Base-by-base conservation (phyloP, 1,284 basidiomycete genomes). In the Cryptococcus amylolentus region DNA sequence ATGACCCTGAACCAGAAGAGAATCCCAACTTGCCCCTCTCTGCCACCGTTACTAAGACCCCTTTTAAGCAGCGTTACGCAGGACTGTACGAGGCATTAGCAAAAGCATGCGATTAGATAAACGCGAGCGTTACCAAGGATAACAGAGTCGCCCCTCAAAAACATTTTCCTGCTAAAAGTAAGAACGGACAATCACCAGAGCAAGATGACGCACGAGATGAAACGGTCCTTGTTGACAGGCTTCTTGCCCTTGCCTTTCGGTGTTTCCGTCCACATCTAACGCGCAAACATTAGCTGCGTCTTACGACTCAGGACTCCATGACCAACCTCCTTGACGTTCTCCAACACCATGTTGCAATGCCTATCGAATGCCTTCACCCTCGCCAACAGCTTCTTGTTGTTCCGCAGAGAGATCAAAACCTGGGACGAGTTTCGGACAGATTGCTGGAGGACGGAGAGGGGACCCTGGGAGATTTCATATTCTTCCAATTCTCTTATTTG, bases 191-290 rank as follows among this genome's bases (percentile, higher is more conserved):
- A 23, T 23, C 23, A 23, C 40, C 6, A 16, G 16, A 18, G 23
- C 14, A 40, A 10, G 10, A 35, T 10, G 87, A 97, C 96, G 80
- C 95, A 98, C 80, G 92, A 96, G 76, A 99, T 96, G 81, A 98
- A 98, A 44, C 96, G 84, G 80, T 99, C 93, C 80, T 96, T 97
- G 82, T 98, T 98, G 60, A 98, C 87, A 3, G 96, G 90, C 78
- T 98, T 98, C 81, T 96, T 96, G 75, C 91, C 92, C 81, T 98
- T 98, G 51, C 92, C 92, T 79, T 98, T 98, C 23, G 96, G 96
- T 53, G 88, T 80, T 77, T 99, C 96, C 28, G 94, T 97, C 96
- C 96, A 98, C 95, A 97, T 97, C 89, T 95, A 61, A 20, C 4
- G 54, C 20, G 26, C 18, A 37, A 23, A 28, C 37, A 37, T 45